These are phyloP conservation scores for Tuber borchii DNA, from an alignment of 495 filamentous ascomycete genomes.

Conservation along the genomic window DNA sequence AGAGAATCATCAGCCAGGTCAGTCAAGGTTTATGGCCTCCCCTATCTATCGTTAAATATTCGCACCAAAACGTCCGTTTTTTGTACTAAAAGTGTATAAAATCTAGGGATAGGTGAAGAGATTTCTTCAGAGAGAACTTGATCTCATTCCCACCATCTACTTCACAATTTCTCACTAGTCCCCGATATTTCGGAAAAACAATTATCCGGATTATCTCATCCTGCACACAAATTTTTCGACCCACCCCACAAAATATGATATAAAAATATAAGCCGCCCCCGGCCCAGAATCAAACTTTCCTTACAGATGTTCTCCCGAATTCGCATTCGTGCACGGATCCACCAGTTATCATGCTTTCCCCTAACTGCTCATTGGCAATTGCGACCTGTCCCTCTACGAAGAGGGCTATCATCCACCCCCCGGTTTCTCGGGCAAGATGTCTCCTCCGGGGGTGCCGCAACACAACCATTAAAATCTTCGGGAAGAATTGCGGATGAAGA, in stretches of 20 bases:
- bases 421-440: neutral
- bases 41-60: too few relatives aligned
- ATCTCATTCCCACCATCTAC: too few relatives aligned
- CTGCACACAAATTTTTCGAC: neutral
- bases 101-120: neutral
- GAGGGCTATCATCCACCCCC: constrained; percentile 5
- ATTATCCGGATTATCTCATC: constrained; percentile 25
- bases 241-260: neutral
- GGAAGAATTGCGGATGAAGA: constrained; percentile 41
- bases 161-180: neutral
- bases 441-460: neutral
- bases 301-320: constrained; percentile 24
- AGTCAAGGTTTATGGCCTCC: neutral
- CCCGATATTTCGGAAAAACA: constrained; percentile 15
- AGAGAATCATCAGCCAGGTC: neutral
- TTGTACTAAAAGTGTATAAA: neutral
- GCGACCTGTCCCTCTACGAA: neutral
- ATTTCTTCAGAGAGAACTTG: neutral
- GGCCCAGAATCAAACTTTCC: neutral
- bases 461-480: neutral
- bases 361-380: neutral
- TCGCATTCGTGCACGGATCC: constrained; percentile 8
- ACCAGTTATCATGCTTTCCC: neutral
- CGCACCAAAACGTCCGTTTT: too few relatives aligned
- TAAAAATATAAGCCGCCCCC: neutral